Percentiles rank a stretch among this genome's conserved stretches.
Conservation (phyloP, 192 early-diverging fungal species). For the Tieghemiomyces parasiticus region DNA sequence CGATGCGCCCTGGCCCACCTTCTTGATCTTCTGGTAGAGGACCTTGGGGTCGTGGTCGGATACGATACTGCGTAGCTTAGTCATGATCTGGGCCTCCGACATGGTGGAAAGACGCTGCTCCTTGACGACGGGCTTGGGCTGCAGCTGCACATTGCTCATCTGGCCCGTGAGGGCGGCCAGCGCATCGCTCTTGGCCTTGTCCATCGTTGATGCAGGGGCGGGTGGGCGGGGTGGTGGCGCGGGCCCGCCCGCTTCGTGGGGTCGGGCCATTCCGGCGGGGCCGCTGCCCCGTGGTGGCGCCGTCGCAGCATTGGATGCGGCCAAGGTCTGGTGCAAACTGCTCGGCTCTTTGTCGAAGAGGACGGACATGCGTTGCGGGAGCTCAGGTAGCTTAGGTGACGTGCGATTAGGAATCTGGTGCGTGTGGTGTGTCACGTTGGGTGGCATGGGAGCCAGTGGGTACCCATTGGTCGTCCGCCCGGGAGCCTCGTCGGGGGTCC, state of each 20-base stretch:
- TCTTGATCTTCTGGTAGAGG: slow-evolving; percentile 86
- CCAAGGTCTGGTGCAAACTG: background rate
- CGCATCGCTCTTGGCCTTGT: slow-evolving; percentile 31
- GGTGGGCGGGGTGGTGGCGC: slow-evolving; percentile 17
- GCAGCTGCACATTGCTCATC: slow-evolving; percentile 21
- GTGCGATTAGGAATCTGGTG: slow-evolving; percentile 6
- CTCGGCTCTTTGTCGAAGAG: slow-evolving; percentile 13
- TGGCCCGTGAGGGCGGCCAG: slow-evolving; percentile 34
- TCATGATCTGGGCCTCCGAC: slow-evolving; percentile 91
- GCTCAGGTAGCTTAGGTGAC: slow-evolving; percentile 12
- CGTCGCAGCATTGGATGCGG: too few relatives aligned
- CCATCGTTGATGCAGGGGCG: slow-evolving; percentile 14
- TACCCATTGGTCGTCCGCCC: slow-evolving; percentile 11
- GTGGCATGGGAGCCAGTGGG: slow-evolving; percentile 12
- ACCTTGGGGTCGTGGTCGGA: slow-evolving; percentile 79
- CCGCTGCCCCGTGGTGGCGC: too few relatives aligned
- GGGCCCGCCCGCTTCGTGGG: slow-evolving; percentile 21
- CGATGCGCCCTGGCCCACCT: slow-evolving; percentile 95
- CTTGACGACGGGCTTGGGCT: slow-evolving; percentile 43
- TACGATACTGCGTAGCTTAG: slow-evolving; percentile 76
- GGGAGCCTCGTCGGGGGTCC: slow-evolving; percentile 12
- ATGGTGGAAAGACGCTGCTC: slow-evolving; percentile 73
- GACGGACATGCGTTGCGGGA: slow-evolving; percentile 17
- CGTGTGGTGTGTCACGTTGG: slow-evolving; percentile 8
- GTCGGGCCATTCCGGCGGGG: slow-evolving; percentile 1